phyloP scores from a whole-genome alignment of 2,329 filamentous ascomycete genomes.

The Teratosphaeria pseudoeucalypti region DNA sequence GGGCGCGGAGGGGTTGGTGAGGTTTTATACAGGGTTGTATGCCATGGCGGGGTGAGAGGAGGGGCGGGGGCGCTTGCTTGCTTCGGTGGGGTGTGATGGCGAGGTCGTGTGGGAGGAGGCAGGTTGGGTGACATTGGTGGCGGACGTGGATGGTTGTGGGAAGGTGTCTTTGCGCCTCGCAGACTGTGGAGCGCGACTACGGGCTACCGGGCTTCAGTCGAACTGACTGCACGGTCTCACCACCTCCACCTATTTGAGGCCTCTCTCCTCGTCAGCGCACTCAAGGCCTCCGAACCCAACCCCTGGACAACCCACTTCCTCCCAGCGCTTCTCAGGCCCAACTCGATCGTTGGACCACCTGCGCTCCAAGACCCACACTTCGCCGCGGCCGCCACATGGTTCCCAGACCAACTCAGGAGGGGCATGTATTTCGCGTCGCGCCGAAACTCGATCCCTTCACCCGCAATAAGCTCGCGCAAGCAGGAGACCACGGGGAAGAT shows the following conservation, averaged over 20 bases:
- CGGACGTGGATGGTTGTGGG: no score
- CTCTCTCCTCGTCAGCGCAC: no score
- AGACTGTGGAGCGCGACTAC: no score
- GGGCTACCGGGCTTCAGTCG: no score
- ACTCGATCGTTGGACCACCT: neutral
- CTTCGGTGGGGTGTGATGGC: no score
- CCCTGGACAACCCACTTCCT: neutral
- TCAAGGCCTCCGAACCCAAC: no score
- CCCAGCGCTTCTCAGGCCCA: neutral
- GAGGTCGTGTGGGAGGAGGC: no score
- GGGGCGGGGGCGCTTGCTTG: no score
- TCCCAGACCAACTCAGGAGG: neutral
- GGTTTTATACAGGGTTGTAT: slow-evolving; percentile 56
- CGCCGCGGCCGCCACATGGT: no score
- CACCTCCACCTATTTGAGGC: no score
- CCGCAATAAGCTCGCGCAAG: neutral
- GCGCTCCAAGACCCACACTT: neutral
- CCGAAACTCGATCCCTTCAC: neutral
- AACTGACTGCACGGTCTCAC: no score
- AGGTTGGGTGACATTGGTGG: neutral
- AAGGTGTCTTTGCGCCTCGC: no score
- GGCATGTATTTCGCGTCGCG: neutral
- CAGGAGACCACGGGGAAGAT: neutral
- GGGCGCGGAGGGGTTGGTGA: slow-evolving; percentile 58
- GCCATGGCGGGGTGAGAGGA: slow-evolving; percentile 11